These are phyloP conservation scores for Plasmopara halstedii DNA, from an alignment of 352 stramenopile genomes.

Conservation along the genomic window DNA sequence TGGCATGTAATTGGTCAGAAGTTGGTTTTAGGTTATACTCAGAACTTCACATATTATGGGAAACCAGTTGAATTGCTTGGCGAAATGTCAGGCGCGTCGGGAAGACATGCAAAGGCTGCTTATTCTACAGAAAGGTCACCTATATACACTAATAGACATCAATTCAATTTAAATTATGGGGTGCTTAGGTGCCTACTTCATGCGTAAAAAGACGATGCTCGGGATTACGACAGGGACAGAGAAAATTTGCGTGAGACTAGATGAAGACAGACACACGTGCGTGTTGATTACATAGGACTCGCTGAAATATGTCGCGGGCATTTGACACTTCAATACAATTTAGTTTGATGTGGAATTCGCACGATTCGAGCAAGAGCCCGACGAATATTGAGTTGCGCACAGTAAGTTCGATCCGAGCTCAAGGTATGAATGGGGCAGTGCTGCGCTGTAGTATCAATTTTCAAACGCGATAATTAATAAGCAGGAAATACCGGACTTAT, in stretches of 20 bases:
- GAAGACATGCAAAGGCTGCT: conserved; percentile 58
- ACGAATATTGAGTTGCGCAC: conserved; percentile 43
- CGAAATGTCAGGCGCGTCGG: conserved; percentile 61
- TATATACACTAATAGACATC: neutral
- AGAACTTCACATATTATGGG: no score
- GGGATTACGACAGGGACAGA: conserved; percentile 56
- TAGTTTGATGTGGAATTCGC: conserved; percentile 63
- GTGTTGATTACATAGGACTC: neutral
- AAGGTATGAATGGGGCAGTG: conserved; percentile 26
- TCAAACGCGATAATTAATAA: neutral
- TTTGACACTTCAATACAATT: neutral
- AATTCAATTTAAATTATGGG: neutral
- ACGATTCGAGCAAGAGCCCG: conserved; percentile 39
- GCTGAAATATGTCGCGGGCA: neutral
- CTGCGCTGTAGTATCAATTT: neutral
- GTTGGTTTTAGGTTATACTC: no score
- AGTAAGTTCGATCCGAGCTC: conserved; percentile 44
- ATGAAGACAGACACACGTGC: conserved; percentile 52
- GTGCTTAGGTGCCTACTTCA: conserved; percentile 48
- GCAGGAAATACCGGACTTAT: conserved; percentile 36
- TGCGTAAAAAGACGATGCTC: conserved; percentile 69
- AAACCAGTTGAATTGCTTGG: conserved; percentile 74
- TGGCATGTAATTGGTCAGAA: no score
- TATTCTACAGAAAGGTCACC: conserved; percentile 62
- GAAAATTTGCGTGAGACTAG: conserved; percentile 53